Conservation (phyloP, 305 asterid genomes). For the Salvia sclarea region DNA sequence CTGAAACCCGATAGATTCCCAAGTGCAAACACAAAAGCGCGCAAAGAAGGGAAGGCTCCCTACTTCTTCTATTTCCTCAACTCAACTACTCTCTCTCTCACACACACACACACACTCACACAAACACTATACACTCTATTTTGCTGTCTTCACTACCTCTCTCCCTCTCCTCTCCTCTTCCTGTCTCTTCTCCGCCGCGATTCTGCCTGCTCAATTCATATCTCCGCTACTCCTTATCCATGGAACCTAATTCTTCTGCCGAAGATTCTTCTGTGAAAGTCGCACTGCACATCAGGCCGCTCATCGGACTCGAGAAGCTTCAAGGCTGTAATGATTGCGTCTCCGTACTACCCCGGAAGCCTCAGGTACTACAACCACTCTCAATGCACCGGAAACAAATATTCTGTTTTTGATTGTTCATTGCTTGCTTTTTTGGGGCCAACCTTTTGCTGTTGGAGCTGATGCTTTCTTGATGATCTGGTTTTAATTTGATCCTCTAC, state of each 20-base stretch:
- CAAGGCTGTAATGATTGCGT: constrained; percentile 99
- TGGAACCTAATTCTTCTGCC: constrained; percentile 67
- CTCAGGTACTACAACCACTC: constrained; percentile 70
- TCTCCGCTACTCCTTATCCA: constrained; percentile 25
- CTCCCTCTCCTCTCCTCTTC: constrained; percentile 35
- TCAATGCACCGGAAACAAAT: too few species aligned
- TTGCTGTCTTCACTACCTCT: constrained; percentile 27
- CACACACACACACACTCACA: constrained; percentile 10
- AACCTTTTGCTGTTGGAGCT: constrained; percentile 23
- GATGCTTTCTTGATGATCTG: constrained; percentile 40
- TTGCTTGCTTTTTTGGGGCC: constrained; percentile 19
- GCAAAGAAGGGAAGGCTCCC: too few species aligned
- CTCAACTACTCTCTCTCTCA: constrained; percentile 6
- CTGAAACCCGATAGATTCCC: too few species aligned
- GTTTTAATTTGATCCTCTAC: constrained; percentile 30
- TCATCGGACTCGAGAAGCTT: constrained; percentile 86
- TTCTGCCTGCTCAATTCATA: constrained; percentile 34
- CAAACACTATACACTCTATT: constrained; percentile 16
- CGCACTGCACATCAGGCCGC: constrained; percentile 94
- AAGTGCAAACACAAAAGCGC: neutral
- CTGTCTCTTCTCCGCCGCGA: constrained; percentile 24
- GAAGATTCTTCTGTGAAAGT: constrained; percentile 98
- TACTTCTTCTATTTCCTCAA: too few species aligned
- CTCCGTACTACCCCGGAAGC: constrained; percentile 74
- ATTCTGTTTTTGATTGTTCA: too few species aligned